Percentiles rank a stretch among this genome's conserved stretches.
Conservation (phyloP, 1,284 basidiomycete genomes). For the Chiua sp. region DNA sequence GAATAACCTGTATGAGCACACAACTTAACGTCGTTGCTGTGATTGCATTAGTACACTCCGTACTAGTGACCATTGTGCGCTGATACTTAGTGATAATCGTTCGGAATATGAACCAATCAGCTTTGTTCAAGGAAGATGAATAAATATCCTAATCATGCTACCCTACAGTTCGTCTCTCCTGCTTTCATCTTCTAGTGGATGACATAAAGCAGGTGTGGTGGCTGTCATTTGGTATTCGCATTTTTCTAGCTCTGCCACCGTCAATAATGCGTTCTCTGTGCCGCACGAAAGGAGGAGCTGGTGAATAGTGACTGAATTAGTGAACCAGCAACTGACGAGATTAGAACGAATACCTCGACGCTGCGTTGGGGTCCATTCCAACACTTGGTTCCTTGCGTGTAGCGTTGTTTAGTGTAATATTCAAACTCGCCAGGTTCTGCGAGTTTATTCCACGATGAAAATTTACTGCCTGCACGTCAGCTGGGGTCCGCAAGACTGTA, state of each 20-base stretch:
- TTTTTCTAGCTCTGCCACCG: constrained; percentile 93
- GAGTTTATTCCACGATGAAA: constrained; percentile 76
- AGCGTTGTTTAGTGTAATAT: constrained; percentile 85
- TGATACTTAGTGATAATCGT: too few relatives aligned
- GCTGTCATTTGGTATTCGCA: constrained; percentile 94
- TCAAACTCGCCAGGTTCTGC: constrained; percentile 64
- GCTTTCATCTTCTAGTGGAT: constrained; percentile 56
- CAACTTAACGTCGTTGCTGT: too few relatives aligned
- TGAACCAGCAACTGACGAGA: background rate
- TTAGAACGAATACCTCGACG: constrained; percentile 59
- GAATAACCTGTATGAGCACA: too few relatives aligned
- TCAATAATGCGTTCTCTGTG: constrained; percentile 82
- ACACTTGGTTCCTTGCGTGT: constrained; percentile 86
- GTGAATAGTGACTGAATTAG: constrained; percentile 1
- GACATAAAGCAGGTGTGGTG: constrained; percentile 90
- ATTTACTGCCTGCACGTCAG: constrained; percentile 56
- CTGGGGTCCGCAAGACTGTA: background rate
- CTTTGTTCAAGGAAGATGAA: background rate
- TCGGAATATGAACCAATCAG: too few relatives aligned
- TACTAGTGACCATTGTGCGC: too few relatives aligned
- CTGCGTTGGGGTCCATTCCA: constrained; percentile 97
- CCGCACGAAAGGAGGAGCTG: constrained; percentile 88
- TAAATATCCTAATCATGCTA: constrained; percentile 5
- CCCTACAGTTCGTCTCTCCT: constrained; percentile 59
- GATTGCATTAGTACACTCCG: too few relatives aligned